These are phyloP conservation scores for Ustilago trichophora DNA, from an alignment of 1,284 basidiomycete species.

Conservation along the genomic window DNA sequence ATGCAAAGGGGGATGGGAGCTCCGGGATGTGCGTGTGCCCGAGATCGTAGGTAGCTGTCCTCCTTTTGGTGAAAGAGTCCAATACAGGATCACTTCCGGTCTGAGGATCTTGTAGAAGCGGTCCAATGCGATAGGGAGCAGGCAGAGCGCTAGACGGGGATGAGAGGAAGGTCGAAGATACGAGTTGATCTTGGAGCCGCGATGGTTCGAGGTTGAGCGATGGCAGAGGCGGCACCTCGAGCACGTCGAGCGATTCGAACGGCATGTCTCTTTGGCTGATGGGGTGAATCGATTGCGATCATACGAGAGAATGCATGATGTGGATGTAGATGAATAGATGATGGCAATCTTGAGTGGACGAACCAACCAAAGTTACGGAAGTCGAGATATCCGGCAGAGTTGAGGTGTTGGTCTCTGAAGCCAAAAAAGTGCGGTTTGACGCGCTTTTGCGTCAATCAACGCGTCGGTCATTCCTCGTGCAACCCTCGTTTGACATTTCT, in stretches of 20 bases:
- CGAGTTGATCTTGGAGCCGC: slow-evolving; percentile 11
- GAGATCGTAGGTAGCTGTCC: not conserved
- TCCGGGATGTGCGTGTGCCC: not conserved
- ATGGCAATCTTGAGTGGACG: no score
- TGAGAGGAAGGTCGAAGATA: slow-evolving; percentile 32
- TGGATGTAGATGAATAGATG: not conserved
- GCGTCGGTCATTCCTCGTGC: slow-evolving; percentile 27
- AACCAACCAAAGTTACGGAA: no score
- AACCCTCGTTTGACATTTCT: no score
- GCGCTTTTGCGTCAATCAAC: slow-evolving; percentile 35
- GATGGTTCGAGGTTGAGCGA: slow-evolving; percentile 12
- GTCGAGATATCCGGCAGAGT: no score
- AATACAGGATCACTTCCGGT: slow-evolving; percentile 22
- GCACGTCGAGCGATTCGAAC: slow-evolving; percentile 21
- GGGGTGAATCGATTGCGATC: not conserved
- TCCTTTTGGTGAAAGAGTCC: slow-evolving; percentile 15
- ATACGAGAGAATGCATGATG: not conserved
- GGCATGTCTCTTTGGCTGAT: slow-evolving; percentile 15
- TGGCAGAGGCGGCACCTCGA: slow-evolving; percentile 22
- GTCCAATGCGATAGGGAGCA: not conserved
- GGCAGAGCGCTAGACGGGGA: not conserved
- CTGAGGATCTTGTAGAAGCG: not conserved
- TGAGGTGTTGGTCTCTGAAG: slow-evolving; percentile 34
- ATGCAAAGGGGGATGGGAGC: not conserved
- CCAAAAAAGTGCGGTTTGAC: slow-evolving; percentile 8